phyloP scores from a whole-genome alignment of 441 rosid genomes.

The Croton laevigatus region DNA sequence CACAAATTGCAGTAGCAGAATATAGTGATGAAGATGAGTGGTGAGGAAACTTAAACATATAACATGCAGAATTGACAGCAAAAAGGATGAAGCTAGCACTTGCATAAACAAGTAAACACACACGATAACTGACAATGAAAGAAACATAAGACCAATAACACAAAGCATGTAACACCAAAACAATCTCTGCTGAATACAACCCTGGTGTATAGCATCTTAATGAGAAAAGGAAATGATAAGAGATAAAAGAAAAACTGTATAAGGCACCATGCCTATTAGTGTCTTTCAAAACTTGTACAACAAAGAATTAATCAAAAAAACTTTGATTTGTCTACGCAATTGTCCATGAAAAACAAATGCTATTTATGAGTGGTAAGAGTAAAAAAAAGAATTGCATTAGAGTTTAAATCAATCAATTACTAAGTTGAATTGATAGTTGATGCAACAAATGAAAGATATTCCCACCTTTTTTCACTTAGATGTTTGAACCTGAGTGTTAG shows the following conservation, averaged over 20 bases:
- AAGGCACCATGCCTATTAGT: neutral
- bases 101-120: neutral
- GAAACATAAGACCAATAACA: neutral
- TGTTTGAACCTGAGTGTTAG: neutral
- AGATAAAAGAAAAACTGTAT: neutral
- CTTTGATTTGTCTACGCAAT: too few relatives aligned
- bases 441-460: neutral
- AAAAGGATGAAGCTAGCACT: neutral
- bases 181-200: neutral
- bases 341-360: too few relatives aligned
- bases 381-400: too few relatives aligned
- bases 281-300: neutral
- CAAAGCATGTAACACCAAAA: neutral
- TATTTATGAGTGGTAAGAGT: too few relatives aligned
- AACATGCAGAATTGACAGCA: neutral
- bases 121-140: neutral
- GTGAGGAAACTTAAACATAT: neutral
- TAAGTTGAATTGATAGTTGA: too few relatives aligned
- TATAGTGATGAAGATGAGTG: neutral
- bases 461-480: neutral
- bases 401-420: too few relatives aligned
- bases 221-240: neutral
- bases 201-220: neutral
- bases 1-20: neutral
- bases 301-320: neutral